A percentile compares a stretch with the other conserved stretches of the same genome.
Conservation (phyloP, 1,284 basidiomycete species). For the Cronartium quercuum region DNA sequence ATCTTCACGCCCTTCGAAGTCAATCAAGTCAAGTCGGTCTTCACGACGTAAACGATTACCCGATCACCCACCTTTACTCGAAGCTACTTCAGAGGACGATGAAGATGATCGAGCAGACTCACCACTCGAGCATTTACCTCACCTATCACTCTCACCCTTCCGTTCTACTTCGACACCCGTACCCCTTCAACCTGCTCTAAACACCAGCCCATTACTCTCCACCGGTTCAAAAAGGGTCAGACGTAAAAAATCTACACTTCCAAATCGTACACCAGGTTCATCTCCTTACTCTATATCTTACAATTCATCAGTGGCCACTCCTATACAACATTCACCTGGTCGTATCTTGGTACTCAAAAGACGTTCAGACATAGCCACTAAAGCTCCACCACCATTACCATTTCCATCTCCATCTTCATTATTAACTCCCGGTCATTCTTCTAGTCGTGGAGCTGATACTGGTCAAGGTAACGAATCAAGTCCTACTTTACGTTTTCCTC, state of each 20-base stretch:
- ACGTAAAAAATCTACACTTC: neutral
- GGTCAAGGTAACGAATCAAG: too few relatives aligned
- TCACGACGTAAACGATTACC: neutral
- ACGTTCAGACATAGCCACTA: neutral
- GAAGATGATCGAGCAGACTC: neutral
- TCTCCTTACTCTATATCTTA: neutral
- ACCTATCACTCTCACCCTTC: neutral
- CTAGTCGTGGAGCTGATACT: too few relatives aligned
- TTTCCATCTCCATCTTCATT: neutral
- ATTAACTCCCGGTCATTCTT: neutral
- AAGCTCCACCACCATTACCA: neutral
- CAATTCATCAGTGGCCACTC: neutral
- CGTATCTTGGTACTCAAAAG: neutral
- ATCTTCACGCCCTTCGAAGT: neutral
- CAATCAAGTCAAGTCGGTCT: neutral
- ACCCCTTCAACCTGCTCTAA: neutral
- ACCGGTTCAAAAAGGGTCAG: neutral
- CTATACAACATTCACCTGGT: neutral
- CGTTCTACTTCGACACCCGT: neutral
- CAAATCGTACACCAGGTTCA: neutral
- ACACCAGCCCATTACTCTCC: neutral
- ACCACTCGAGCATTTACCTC: neutral
- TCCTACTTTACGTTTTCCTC: too few relatives aligned
- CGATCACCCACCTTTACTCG: neutral
- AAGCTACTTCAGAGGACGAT: neutral